Base-by-base conservation (phyloP, 441 rosid species). In the Breynia disticha region DNA sequence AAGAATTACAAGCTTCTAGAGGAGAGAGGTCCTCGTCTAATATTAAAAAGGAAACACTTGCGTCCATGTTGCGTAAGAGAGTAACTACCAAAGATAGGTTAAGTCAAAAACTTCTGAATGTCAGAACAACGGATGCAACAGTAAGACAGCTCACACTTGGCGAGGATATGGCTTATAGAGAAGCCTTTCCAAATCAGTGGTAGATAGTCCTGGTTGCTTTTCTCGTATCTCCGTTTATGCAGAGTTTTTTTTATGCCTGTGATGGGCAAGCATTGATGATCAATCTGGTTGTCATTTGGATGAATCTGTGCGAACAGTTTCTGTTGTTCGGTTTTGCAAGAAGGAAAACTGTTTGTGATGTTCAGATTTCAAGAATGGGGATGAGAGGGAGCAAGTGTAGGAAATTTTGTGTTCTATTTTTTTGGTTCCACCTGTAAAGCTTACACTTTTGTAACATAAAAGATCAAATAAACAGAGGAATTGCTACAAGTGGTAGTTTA, bases 151-250 rank as follows among this genome's bases (percentile, higher is more conserved):
- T 82, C 50, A 72, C 75, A 46, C 58, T 55, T 15, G 81, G 76
- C 2, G 86, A 77, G 49, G 90, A 88, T 66, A 70, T 79, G 58
- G 72, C 67, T 48, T 77, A 72, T 47, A 70, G 86, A 67, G 96
- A 86, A 57, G 78, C 91, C 56, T 74, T 81, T 39, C 89, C 95
- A 60, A 91, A 91, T 69, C 91, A 88, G 54, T 88, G 97, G 95
- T 79, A 80, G 76, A 61, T n/a, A n/a, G n/a, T n/a, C n/a, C n/a
- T n/a, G n/a, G n/a, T n/a, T n/a, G n/a, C n/a, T 2, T 28, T 28
- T 28, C 35, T 28, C 8, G 8, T 28, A 28, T 28, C 7, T 1
- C 35, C 35, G 8, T 28, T 28, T 28, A 24, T 24, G 32, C 32
- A 24, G 21, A 21, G n/a, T n/a, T n/a, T n/a, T 16, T 9, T 7